phyloP scores from a whole-genome alignment of 768 basidiomycete genomes.

The Baorangia bicolor region DNA sequence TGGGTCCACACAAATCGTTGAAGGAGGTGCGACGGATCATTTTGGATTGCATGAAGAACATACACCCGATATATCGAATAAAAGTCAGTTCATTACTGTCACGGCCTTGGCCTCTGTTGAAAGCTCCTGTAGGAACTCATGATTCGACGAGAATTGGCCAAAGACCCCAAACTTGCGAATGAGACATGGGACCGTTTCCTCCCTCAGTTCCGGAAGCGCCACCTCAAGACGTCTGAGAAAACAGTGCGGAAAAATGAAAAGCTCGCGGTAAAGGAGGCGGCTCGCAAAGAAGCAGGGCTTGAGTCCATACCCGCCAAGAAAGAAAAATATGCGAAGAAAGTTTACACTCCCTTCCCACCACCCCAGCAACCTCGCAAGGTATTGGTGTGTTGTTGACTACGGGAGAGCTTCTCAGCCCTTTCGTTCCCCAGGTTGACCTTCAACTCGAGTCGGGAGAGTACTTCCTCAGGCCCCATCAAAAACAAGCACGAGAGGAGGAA shows the following conservation, averaged over 20 bases:
- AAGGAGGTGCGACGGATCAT: constrained; percentile 97
- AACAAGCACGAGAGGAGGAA: constrained; percentile 69
- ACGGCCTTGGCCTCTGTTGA: neutral
- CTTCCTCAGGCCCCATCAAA: constrained; percentile 91
- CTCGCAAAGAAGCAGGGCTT: constrained; percentile 65
- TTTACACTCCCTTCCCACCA: constrained; percentile 99
- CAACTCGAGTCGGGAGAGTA: constrained; percentile 97
- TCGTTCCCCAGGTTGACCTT: constrained; percentile 66
- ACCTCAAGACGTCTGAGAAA: constrained; percentile 93
- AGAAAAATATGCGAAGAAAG: constrained; percentile 73
- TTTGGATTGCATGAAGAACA: constrained; percentile 99
- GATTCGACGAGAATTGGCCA: constrained; percentile 96
- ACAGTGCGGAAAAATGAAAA: constrained; percentile 86
- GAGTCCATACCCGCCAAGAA: constrained; percentile 39
- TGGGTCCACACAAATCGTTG: constrained; percentile 93
- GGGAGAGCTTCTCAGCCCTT: constrained; percentile 5
- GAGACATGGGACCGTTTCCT: constrained; percentile 98
- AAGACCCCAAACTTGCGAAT: constrained; percentile 91
- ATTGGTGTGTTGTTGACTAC: constrained; percentile 6
- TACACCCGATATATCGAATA: constrained; percentile 98
- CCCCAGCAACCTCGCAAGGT: constrained; percentile 92
- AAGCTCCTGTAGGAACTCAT: constrained; percentile 75
- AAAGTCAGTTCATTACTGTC: constrained; percentile 53
- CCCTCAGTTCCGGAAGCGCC: constrained; percentile 91
- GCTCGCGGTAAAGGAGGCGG: constrained; percentile 57